A percentile compares a stretch with the other conserved stretches of the same genome.
Evolutionary conservation across 2,329 filamentous ascomycete species (phyloP).

Genomic region (Calonectria ilicicola): DNA sequence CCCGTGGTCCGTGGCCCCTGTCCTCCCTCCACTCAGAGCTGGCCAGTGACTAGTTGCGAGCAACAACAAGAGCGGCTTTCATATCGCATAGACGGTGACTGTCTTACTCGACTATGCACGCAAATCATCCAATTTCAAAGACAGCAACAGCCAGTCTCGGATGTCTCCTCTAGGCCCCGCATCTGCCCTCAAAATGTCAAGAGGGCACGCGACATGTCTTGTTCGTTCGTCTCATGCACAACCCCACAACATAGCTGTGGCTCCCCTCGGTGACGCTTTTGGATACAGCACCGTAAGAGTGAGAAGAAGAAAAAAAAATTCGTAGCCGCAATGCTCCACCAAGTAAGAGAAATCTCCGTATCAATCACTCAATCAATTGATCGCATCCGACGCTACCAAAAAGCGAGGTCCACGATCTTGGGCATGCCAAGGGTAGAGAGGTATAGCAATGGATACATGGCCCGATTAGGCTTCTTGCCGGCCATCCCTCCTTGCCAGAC

Average conservation of each 20-base stretch:
- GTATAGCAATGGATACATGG: too few relatives aligned
- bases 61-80: not conserved
- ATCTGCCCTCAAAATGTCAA: not conserved
- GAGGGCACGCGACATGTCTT: slow-evolving; percentile 1
- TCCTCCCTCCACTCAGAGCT: not conserved
- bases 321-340: not conserved
- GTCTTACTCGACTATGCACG: not conserved
- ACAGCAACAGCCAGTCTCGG: not conserved
- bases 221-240: not conserved
- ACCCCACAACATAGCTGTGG: not conserved
- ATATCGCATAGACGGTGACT: not conserved
- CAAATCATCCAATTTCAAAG: not conserved
- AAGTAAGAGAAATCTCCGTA: not conserved
- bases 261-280: slow-evolving; percentile 1
- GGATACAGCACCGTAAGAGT: not conserved
- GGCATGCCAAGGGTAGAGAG: not conserved
- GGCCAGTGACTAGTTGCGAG: not conserved
- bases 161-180: not conserved
- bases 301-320: not conserved
- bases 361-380: not conserved
- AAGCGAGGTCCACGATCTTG: not conserved
- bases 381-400: not conserved
- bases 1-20: not conserved
- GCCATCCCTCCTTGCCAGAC: not conserved
- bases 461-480: not conserved